Conservation (phyloP, 2,329 filamentous ascomycete genomes). For the Calcarisporium arbuscula region DNA sequence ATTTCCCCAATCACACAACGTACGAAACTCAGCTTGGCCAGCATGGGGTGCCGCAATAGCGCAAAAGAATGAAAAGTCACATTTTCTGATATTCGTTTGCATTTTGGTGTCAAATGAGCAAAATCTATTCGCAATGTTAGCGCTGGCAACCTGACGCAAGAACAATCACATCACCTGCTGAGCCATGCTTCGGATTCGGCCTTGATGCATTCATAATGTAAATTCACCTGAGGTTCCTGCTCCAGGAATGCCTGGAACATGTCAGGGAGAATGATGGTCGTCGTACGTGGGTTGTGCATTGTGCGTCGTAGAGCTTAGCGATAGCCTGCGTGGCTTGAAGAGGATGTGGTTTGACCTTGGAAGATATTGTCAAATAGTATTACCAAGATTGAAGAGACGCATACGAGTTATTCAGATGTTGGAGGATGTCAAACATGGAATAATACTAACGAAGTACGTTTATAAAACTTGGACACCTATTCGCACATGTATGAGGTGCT, state of each 20-base stretch:
- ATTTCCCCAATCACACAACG: slow-evolving; percentile 17
- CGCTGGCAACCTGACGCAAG: not conserved
- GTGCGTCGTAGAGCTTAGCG: not conserved
- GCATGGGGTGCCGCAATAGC: slow-evolving; percentile 14
- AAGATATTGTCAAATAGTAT: too few species aligned
- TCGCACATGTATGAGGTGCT: too few species aligned
- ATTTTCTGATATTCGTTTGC: slow-evolving; percentile 11
- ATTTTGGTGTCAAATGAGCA: slow-evolving; percentile 10
- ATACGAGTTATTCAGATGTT: too few species aligned
- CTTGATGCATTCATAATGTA: slow-evolving; percentile 11
- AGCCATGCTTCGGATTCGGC: slow-evolving; percentile 14
- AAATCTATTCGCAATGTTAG: slow-evolving; percentile 5
- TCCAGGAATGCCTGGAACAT: slow-evolving; percentile 15
- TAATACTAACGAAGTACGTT: too few species aligned
- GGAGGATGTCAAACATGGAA: too few species aligned
- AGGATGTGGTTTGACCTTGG: not conserved
- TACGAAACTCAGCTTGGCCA: slow-evolving; percentile 9
- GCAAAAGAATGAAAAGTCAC: slow-evolving; percentile 17
- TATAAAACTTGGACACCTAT: too few species aligned
- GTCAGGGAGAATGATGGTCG: slow-evolving; percentile 11
- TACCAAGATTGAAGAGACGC: too few species aligned
- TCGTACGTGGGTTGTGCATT: not conserved
- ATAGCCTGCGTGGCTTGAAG: not conserved
- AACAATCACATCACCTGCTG: slow-evolving; percentile 5
- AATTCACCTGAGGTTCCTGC: slow-evolving; percentile 10